Conservation (phyloP, 345 rosid species). For the Arabidopsis arenosa region DNA sequence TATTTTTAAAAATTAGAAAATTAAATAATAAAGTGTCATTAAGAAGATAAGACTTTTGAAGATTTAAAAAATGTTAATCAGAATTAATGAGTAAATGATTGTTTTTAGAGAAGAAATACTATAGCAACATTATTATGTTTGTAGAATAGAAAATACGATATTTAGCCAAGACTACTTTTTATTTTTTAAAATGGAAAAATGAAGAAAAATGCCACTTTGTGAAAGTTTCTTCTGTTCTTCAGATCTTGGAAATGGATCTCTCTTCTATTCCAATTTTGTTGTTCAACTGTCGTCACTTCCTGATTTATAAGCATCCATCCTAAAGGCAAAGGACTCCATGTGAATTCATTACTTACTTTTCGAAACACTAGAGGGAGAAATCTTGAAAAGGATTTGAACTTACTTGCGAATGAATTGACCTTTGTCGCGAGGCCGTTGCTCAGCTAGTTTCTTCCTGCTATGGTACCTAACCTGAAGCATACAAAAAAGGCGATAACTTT, state of each 20-base stretch:
- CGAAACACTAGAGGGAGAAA: background rate
- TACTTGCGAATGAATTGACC: slow-evolving; percentile 69
- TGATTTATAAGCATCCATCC: slow-evolving; percentile 47
- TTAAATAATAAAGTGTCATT: background rate
- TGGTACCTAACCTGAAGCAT: slow-evolving; percentile 65
- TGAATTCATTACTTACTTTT: background rate
- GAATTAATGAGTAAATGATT: background rate
- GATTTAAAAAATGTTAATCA: background rate
- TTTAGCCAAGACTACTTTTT: background rate
- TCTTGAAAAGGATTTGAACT: slow-evolving; percentile 3
- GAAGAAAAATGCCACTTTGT: slow-evolving; percentile 16
- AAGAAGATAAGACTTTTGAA: background rate
- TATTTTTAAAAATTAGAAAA: background rate
- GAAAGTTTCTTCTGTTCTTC: slow-evolving; percentile 13
- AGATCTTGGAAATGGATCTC: slow-evolving; percentile 8
- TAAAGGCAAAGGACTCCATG: slow-evolving; percentile 5
- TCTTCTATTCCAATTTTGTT: background rate
- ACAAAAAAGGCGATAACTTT: slow-evolving; percentile 16
- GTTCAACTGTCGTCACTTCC: slow-evolving; percentile 42
- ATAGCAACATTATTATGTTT: background rate
- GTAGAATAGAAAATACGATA: background rate
- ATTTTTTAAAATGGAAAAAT: background rate
- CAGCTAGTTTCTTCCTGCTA: slow-evolving; percentile 70
- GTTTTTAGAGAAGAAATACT: background rate
- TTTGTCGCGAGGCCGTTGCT: slow-evolving; percentile 63